Evolutionary conservation across 306 rosid species (phyloP).

Genomic region (Cotoneaster glaucophyllus): DNA sequence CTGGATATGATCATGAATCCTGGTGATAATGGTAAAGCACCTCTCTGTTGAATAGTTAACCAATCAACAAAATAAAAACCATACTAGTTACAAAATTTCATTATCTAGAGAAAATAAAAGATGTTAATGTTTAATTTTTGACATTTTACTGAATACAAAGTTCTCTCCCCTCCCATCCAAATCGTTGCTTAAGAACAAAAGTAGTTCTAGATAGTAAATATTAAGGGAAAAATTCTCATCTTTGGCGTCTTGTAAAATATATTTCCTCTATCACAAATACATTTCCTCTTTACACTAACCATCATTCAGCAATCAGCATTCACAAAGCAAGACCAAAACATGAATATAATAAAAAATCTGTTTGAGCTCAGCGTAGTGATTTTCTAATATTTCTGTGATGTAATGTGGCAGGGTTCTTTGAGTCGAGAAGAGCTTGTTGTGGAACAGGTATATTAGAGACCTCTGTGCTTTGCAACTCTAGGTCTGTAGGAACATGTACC

Average conservation of each 20-base stretch:
- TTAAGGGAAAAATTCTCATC: background rate
- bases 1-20: conserved; percentile 37
- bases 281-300: too few relatives aligned
- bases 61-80: background rate
- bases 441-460: conserved; percentile 64
- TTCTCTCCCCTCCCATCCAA: too few relatives aligned
- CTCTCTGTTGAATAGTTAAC: background rate
- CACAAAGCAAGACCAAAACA: too few relatives aligned
- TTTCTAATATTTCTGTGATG: background rate
- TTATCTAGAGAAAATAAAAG: background rate
- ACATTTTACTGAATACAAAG: too few relatives aligned
- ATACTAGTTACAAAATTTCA: background rate
- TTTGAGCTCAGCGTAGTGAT: background rate
- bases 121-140: too few relatives aligned
- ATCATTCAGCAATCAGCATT: too few relatives aligned
- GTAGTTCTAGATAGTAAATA: too few relatives aligned
- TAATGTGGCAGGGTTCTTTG: conserved; percentile 36
- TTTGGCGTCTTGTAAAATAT: too few relatives aligned
- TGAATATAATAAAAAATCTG: background rate
- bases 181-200: too few relatives aligned
- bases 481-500: conserved; percentile 45
- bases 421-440: conserved; percentile 53
- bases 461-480: conserved; percentile 46
- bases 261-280: too few relatives aligned
- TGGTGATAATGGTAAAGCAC: conserved; percentile 29